These are phyloP conservation scores for Lecanicillium sp. DNA, from an alignment of 2,329 filamentous ascomycete genomes.

Conservation along the genomic window DNA sequence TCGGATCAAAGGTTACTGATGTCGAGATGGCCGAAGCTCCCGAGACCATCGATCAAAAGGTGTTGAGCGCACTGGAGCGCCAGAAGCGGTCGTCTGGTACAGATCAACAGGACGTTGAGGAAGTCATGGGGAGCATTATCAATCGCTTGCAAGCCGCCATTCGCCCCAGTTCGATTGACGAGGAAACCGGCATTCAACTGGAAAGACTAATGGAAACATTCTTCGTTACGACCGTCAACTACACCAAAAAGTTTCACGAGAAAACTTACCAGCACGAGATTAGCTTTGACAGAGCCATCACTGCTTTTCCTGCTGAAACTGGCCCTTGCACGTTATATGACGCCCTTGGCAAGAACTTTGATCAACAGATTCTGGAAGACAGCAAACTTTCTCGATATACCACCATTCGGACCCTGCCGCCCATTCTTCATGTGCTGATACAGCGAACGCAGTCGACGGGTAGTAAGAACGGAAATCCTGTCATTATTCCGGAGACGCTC, in stretches of 20 bases:
- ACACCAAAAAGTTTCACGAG: slow-evolving; percentile 47
- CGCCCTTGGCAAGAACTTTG: slow-evolving; percentile 79
- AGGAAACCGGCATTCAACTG: slow-evolving; percentile 64
- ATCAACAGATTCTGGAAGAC: slow-evolving; percentile 67
- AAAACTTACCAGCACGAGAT: slow-evolving; percentile 37
- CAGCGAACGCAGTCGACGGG: slow-evolving; percentile 72
- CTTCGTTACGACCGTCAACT: slow-evolving; percentile 56
- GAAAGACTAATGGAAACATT: slow-evolving; percentile 72
- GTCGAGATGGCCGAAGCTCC: slow-evolving; percentile 27
- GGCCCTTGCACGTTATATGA: slow-evolving; percentile 64
- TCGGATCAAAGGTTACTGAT: slow-evolving; percentile 17
- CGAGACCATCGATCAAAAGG: slow-evolving; percentile 39
- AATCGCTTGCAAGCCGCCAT: slow-evolving; percentile 89
- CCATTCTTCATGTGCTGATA: slow-evolving; percentile 83
- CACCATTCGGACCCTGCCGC: slow-evolving; percentile 70
- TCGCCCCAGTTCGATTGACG: slow-evolving; percentile 56
- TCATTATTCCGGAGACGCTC: slow-evolving; percentile 73
- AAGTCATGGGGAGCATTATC: slow-evolving; percentile 89
- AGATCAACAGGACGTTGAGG: slow-evolving; percentile 89
- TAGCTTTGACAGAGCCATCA: slow-evolving; percentile 56
- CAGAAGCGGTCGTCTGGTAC: slow-evolving; percentile 44
- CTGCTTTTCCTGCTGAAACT: slow-evolving; percentile 49
- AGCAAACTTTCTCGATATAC: slow-evolving; percentile 58
- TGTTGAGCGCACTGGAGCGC: slow-evolving; percentile 40
- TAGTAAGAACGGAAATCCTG: slow-evolving; percentile 69